Evolutionary conservation across 805 yeast genomes (phyloP), one percentile per base, ranked within the genome.

Genomic region (Wickerhamomyces queroliae): DNA sequence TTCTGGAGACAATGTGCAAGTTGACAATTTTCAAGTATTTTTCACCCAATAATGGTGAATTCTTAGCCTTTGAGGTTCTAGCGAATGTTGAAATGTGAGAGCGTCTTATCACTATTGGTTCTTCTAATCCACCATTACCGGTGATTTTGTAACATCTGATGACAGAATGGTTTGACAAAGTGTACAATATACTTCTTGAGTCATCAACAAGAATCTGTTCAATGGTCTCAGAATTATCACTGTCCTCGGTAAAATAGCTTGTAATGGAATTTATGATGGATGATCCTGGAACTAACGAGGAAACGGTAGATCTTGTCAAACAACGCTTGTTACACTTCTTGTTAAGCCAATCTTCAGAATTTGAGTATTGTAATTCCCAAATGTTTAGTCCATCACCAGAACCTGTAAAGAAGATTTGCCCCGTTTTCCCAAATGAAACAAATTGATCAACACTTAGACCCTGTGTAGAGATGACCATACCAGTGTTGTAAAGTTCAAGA

Each of bases 361-460:
- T 83, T 6, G 90, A 74, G 57, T 93, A 93, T 43, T 78, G 80
- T 39, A 93, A 66, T 55, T 87, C 91, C 96, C 96, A 93, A 32
- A 93, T 70, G 49, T 90, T 79, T 27, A 70, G 63, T 2, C 89
- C 91, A 48, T 85, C 88, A 17, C 81, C 78, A 30, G 72, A 73
- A n/a, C 95, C 95, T 8, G 85, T 72, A 59, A 95, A 87, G 56
- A 86, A 87, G 5, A 93, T 76, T 41, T 91, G 89, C 35, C 87
- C 83, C 1, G 93, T 80, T 33, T 65, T 62, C 17, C 77, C 76
- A 51, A 76, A 75, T 2, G 75, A 67, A 1, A 72, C 67, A 38
- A 91, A 74, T 32, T 76, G 72, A 52, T 76, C 76, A 13, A 83
- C 87, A 33, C 79, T 76, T 24, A 89, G 62, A 0, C 97, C 96